phyloP scores from a whole-genome alignment of 1,284 basidiomycete species.

The Heterobasidion irregulare region DNA sequence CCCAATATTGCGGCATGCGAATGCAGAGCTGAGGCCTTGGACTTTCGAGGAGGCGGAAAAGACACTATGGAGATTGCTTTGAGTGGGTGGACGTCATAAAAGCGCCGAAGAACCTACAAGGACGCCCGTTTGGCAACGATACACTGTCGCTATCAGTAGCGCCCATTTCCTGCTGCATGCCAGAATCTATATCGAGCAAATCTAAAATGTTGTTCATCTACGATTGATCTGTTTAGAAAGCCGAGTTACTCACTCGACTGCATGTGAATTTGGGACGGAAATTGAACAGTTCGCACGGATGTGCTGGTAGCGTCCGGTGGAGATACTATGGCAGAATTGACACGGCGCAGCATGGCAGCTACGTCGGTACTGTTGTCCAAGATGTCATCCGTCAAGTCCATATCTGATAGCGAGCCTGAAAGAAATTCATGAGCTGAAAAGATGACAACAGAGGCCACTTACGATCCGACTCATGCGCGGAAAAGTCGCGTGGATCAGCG shows the following conservation, averaged over 20 bases:
- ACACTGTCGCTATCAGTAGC: conserved; percentile 41
- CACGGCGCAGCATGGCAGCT: conserved; percentile 25
- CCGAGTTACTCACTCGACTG: conserved; percentile 44
- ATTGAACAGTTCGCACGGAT: conserved; percentile 47
- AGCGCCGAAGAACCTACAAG: conserved; percentile 10
- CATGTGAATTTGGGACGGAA: conserved; percentile 44
- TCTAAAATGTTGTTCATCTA: conserved; percentile 29
- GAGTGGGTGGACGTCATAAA: background rate
- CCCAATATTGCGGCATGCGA: conserved; percentile 7
- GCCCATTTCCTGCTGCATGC: conserved; percentile 63
- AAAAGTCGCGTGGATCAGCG: conserved; percentile 4
- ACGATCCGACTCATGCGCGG: conserved; percentile 14
- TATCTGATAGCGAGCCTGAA: conserved; percentile 16
- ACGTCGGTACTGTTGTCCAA: conserved; percentile 32
- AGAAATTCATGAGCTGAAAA: background rate
- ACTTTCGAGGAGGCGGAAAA: conserved; percentile 14
- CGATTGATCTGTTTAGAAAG: background rate
- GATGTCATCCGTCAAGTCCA: conserved; percentile 14
- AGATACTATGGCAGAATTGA: conserved; percentile 29
- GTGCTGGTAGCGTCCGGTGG: conserved; percentile 44
- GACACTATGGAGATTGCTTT: conserved; percentile 10
- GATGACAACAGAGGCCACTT: conserved; percentile 3
- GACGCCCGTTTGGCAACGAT: conserved; percentile 13
- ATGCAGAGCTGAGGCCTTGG: conserved; percentile 4
- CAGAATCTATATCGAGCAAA: conserved; percentile 62